Conservation (phyloP, 371 early-diverging fungal species). For the Actinomucor elegans region DNA sequence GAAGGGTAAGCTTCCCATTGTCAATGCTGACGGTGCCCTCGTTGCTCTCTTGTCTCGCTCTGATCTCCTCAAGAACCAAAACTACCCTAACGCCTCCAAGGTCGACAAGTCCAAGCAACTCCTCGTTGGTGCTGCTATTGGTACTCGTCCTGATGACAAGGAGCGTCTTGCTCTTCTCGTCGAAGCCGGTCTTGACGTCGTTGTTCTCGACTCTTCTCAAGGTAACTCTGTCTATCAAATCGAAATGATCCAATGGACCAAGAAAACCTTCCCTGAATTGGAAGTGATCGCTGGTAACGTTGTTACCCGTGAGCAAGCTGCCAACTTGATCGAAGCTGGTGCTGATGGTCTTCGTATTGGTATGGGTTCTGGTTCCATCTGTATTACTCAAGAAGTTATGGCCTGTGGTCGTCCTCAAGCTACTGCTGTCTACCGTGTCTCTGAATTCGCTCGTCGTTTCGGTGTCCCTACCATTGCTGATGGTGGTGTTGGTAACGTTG, state of each 20-base stretch:
- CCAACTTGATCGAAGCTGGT: conserved; percentile 89
- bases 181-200: conserved; percentile 93
- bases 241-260: conserved; percentile 92
- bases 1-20: conserved; percentile 97
- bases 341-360: conserved; percentile 95
- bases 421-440: conserved; percentile 95
- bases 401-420: conserved; percentile 98
- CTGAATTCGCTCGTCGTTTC: conserved; percentile 87
- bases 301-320: conserved; percentile 94
- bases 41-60: conserved; percentile 92
- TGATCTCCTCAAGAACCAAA: conserved; percentile 94
- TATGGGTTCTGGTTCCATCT: conserved; percentile 97
- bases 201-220: conserved; percentile 92
- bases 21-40: conserved; percentile 78
- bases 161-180: conserved; percentile 81
- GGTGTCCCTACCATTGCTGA: conserved; percentile 97
- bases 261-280: conserved; percentile 71
- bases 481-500: conserved; percentile 95
- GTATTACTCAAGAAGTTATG: conserved; percentile 99
- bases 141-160: conserved; percentile 90
- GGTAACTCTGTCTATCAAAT: conserved; percentile 93
- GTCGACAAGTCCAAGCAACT: conserved; percentile 82
- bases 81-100: conserved; percentile 93
- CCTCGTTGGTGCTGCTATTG: conserved; percentile 91
- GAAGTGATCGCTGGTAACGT: conserved; percentile 97